Evolutionary conservation across 2,329 filamentous ascomycete genomes (phyloP), one percentile per base, ranked within the genome.

Genomic region (Colletotrichum paranaense): DNA sequence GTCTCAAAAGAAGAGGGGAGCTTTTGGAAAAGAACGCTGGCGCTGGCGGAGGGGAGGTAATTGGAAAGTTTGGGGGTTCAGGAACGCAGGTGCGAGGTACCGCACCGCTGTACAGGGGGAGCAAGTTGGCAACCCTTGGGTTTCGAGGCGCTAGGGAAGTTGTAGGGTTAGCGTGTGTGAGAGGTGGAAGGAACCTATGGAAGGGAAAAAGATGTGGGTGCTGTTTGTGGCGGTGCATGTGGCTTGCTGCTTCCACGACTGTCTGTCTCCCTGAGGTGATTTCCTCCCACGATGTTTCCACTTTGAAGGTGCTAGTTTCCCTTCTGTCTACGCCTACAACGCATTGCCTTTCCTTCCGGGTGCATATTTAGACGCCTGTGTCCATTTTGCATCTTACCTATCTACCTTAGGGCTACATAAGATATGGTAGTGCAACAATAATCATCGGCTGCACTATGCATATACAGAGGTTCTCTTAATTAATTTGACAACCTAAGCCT

Each of bases 31-130:
- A 62, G 46, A 68, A 73, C 59, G 64, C 65, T 68, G 64, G 52
- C 59, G 64, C 65, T 68, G 64, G 52, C 42, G 64, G 59, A 72
- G 63, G 72, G 64, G 72, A 74, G 70, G 63, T 67, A 74, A 66
- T 72, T 60, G 72, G 59, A 74, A 67, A 74, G 72, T 70, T 75
- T 74, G 57, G 74, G 72, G 68, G 63, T 72, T 75, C 74, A 68
- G 65, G 74, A 58, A 74, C 72, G 60, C 32, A 73, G 62, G 68
- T 75, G 74, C 68, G 65, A 67, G 59, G 65, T 74, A 75, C 72
- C 56, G 72, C 59, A 53, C 72, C 63, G 64, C 59, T 75, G 63
- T 72, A 73, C 74, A 72, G 74, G 65, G 73, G 68, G 68, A 63
- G 74, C 71, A 70, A 68, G 69, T 58, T 59, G 66, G 59, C 70